These are phyloP conservation scores for Mycena polygramma DNA, from an alignment of 768 basidiomycete genomes.

Conservation along the genomic window DNA sequence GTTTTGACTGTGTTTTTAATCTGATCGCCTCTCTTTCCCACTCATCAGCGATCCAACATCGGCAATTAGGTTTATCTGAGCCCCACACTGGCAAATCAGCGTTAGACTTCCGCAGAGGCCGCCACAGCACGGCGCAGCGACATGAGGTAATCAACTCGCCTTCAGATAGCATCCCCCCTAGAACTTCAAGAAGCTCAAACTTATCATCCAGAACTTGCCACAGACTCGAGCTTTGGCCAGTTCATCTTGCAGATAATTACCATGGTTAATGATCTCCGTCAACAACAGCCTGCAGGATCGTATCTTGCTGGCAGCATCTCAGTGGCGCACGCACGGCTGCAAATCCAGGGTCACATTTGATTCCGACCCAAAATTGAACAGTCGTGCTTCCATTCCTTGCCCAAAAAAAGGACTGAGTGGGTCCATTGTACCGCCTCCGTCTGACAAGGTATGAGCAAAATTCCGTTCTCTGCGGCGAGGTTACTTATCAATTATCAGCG, in stretches of 20 bases:
- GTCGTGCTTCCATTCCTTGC: conserved; percentile 15
- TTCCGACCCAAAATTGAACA: background rate
- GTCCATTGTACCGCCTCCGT: conserved; percentile 5
- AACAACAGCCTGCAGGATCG: background rate
- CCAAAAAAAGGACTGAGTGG: background rate
- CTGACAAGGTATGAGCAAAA: conserved; percentile 7
- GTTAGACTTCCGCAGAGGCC: background rate
- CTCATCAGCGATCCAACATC: background rate
- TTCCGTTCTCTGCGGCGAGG: conserved; percentile 25
- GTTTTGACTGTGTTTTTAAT: background rate
- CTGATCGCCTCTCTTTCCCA: background rate
- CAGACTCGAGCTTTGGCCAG: background rate
- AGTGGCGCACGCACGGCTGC: background rate
- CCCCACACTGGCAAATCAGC: background rate
- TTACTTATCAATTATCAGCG: conserved; percentile 10
- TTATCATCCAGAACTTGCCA: background rate
- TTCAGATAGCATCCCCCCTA: background rate
- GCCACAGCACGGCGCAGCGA: conserved; percentile 5
- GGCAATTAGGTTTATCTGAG: background rate
- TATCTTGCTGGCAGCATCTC: background rate
- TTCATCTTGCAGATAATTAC: background rate
- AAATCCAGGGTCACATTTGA: background rate
- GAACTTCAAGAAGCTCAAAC: conserved; percentile 6
- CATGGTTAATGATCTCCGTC: background rate
- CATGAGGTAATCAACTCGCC: conserved; percentile 29